Conservation (phyloP, 345 rosid species). For the Pseudoturritis turrita region DNA sequence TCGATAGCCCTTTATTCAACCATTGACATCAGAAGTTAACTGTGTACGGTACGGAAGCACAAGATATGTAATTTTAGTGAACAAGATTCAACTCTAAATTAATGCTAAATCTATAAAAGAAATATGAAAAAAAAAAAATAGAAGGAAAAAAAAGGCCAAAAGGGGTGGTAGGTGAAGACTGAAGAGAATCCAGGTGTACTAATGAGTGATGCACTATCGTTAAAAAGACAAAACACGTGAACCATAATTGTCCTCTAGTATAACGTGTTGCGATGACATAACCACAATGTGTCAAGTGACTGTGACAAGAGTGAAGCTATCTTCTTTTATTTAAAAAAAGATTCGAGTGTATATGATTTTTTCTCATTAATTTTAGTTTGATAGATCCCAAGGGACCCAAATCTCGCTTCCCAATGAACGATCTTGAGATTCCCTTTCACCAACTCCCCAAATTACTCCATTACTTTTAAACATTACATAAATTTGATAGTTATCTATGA, state of each 20-base stretch:
- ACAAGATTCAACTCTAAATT: not conserved
- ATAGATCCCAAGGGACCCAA: slow-evolving; percentile 26
- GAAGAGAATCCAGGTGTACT: slow-evolving; percentile 2
- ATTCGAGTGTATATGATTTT: not conserved
- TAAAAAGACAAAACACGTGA: slow-evolving; percentile 25
- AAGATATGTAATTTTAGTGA: not conserved
- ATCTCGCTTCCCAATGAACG: slow-evolving; percentile 1
- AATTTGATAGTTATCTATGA: no score
- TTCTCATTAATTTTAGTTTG: not conserved
- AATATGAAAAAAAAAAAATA: no score
- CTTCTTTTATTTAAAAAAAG: not conserved
- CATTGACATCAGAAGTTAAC: no score
- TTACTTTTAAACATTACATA: no score
- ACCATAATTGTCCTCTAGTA: slow-evolving; percentile 2
- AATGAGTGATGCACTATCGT: slow-evolving; percentile 9
- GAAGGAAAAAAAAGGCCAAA: not conserved
- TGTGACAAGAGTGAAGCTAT: slow-evolving; percentile 3
- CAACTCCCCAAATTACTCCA: not conserved
- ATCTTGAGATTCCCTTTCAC: slow-evolving; percentile 32
- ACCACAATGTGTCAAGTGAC: not conserved
- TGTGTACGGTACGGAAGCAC: not conserved
- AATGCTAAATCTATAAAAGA: not conserved
- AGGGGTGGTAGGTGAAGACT: slow-evolving; percentile 15
- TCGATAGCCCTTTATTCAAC: no score
- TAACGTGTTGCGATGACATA: not conserved